A percentile compares a stretch with the other conserved stretches of the same genome.
Evolutionary conservation across 2,329 filamentous ascomycete genomes (phyloP).

Genomic region (Ophiostoma perfectum): DNA sequence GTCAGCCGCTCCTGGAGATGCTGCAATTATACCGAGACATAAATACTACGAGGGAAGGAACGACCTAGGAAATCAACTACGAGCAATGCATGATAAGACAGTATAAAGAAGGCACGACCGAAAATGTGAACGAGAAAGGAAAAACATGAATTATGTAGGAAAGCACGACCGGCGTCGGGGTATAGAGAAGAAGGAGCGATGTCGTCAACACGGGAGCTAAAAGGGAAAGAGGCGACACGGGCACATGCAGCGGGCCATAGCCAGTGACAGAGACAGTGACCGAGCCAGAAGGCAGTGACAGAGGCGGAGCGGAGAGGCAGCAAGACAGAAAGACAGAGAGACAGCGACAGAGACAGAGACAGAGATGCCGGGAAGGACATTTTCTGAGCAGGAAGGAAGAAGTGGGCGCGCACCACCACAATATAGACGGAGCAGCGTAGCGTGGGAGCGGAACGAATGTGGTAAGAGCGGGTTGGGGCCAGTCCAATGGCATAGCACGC

Average conservation of each 20-base stretch:
- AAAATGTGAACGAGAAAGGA: neutral
- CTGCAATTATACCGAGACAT: constrained; percentile 10
- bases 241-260: neutral
- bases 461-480: constrained; percentile 19
- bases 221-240: neutral
- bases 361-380: neutral
- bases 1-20: constrained; percentile 4
- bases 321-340: neutral
- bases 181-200: neutral
- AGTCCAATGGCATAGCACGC: constrained; percentile 16
- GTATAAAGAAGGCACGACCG: neutral
- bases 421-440: neutral
- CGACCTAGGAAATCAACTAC: neutral
- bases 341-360: neutral
- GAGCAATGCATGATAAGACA: neutral
- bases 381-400: neutral
- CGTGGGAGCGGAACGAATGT: constrained; percentile 7
- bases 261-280: too few relatives aligned
- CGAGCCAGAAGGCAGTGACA: neutral
- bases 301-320: neutral
- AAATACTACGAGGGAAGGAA: constrained; percentile 9
- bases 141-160: neutral
- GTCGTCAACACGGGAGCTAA: constrained; percentile 1
- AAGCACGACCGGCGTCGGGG: constrained; percentile 1
- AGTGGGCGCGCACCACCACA: neutral